These are phyloP conservation scores for Hypoxylon fragiforme DNA, from an alignment of 495 filamentous ascomycete species.

Conservation along the genomic window DNA sequence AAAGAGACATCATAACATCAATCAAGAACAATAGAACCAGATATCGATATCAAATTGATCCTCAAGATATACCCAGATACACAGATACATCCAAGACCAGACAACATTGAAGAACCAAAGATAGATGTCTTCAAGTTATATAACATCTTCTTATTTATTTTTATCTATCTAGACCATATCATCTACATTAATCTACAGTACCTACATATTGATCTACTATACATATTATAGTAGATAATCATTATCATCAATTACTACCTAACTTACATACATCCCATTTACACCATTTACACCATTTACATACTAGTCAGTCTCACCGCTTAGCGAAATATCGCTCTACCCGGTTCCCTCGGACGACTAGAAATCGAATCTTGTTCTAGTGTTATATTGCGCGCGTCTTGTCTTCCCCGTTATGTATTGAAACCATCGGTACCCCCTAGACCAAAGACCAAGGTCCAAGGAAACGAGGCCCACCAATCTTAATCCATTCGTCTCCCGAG, in stretches of 20 bases:
- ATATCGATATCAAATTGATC: no score
- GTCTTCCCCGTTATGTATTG: slow-evolving; percentile 14
- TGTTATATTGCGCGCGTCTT: slow-evolving; percentile 18
- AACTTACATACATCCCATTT: no score
- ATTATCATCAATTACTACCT: no score
- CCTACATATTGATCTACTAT: no score
- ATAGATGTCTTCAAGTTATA: no score
- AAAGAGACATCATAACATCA: slow-evolving; percentile 5
- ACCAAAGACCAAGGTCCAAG: not conserved
- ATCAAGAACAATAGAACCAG: slow-evolving; percentile 5
- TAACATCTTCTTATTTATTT: no score
- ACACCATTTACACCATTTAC: not conserved
- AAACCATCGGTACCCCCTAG: no score
- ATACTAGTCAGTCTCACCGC: slow-evolving; percentile 10
- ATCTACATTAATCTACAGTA: no score
- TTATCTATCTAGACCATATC: no score
- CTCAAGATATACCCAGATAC: no score
- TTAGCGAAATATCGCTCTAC: slow-evolving; percentile 5
- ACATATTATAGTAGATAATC: not conserved
- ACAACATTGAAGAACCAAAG: no score
- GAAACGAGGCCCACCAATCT: slow-evolving; percentile 23
- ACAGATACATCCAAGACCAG: no score
- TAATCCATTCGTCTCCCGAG: slow-evolving; percentile 22
- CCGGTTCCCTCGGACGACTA: slow-evolving; percentile 6
- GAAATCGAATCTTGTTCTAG: slow-evolving; percentile 19